A percentile compares a stretch with the other conserved stretches of the same genome.
phyloP scores from a whole-genome alignment of 371 early-diverging fungal genomes.

The Capillidium rhysosporum region DNA sequence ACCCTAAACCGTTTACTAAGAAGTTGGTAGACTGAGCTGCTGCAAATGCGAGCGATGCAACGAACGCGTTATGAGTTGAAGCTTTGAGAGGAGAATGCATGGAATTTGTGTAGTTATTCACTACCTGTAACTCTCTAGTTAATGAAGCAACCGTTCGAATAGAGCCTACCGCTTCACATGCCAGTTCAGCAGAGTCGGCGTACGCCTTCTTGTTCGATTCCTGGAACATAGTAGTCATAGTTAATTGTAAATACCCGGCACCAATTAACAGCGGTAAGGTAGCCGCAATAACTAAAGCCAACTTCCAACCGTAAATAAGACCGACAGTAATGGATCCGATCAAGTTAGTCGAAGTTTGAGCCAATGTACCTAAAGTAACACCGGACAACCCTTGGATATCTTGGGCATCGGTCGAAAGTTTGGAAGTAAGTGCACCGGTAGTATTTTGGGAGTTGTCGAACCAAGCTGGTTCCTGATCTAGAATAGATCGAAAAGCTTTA shows the following conservation, averaged over 20 bases:
- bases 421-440: conserved; percentile 63
- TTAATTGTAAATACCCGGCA: conserved; percentile 7
- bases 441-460: conserved; percentile 64
- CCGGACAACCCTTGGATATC: conserved; percentile 28
- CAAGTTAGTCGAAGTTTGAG: conserved; percentile 8
- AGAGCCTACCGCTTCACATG: conserved; percentile 15
- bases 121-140: conserved; percentile 47
- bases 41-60: conserved; percentile 36
- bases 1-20: conserved; percentile 31
- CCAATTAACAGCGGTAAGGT: conserved; percentile 25
- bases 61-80: conserved; percentile 26
- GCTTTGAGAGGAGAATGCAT: conserved; percentile 37
- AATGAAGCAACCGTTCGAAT: conserved; percentile 74
- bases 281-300: conserved; percentile 34
- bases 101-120: conserved; percentile 23
- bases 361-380: conserved; percentile 8
- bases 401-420: conserved; percentile 58
- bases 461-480: conserved; percentile 66
- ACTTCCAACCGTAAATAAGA: conserved; percentile 37
- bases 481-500: conserved; percentile 28
- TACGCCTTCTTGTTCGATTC: conserved; percentile 38
- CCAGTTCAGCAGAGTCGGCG: conserved; percentile 43
- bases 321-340: conserved; percentile 20
- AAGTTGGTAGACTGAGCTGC: conserved; percentile 34
- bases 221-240: conserved; percentile 12